A percentile compares a stretch with the other conserved stretches of the same genome.
Conservation (phyloP, 2,329 filamentous ascomycete genomes). For the Penicillium psychrosexuale region DNA sequence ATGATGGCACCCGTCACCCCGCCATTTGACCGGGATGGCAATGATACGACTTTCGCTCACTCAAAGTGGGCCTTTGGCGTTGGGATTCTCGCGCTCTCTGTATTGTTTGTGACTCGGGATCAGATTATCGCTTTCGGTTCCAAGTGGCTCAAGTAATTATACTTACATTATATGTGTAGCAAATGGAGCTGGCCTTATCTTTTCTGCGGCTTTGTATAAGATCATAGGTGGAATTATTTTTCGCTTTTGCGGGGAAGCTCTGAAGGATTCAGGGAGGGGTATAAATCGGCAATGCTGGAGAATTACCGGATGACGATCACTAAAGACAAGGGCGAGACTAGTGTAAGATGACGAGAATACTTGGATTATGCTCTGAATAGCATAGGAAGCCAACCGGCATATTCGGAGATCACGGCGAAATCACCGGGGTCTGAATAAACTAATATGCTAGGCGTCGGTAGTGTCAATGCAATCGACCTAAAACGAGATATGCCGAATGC, state of each 20-base stretch:
- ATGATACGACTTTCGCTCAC: constrained; percentile 4
- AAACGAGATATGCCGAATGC: not conserved
- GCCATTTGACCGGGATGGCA: constrained; percentile 20
- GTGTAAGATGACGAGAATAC: too few relatives aligned
- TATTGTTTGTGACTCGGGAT: not conserved
- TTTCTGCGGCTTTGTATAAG: not conserved
- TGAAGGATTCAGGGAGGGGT: not conserved
- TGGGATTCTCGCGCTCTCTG: constrained; percentile 11
- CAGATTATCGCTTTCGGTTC: not conserved
- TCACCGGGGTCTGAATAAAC: not conserved
- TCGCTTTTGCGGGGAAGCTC: too few relatives aligned
- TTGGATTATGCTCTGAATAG: too few relatives aligned
- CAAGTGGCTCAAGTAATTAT: constrained; percentile 1
- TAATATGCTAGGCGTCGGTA: too few relatives aligned
- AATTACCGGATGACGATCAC: too few relatives aligned
- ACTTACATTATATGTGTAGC: not conserved
- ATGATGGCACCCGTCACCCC: constrained; percentile 9
- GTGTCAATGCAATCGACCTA: not conserved
- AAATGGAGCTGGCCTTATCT: not conserved
- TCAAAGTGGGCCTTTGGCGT: constrained; percentile 15
- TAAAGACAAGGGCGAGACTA: too few relatives aligned
- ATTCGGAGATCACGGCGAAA: not conserved
- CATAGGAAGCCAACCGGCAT: not conserved
- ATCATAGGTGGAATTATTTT: not conserved
- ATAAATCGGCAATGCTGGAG: not conserved